A percentile compares a stretch with the other conserved stretches of the same genome.
These are phyloP conservation scores for Niebla homalea DNA, from an alignment of 495 filamentous ascomycete genomes.

Conservation along the genomic window DNA sequence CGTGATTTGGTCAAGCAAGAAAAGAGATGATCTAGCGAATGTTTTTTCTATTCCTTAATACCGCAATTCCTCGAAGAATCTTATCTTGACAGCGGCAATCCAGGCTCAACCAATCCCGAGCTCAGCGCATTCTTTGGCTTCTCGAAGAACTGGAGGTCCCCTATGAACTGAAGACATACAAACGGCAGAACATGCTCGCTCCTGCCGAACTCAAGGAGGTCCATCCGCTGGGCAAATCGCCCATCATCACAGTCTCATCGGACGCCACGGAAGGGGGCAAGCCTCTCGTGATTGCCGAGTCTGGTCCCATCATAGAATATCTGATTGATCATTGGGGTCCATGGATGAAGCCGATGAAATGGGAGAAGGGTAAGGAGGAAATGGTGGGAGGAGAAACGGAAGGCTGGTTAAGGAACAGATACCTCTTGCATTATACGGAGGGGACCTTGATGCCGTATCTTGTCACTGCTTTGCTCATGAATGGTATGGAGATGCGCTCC, in stretches of 20 bases:
- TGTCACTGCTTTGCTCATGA: conserved; percentile 43
- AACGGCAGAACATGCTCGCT: conserved; percentile 50
- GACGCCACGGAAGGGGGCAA: conserved; percentile 23
- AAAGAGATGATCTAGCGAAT: neutral
- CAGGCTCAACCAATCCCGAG: conserved; percentile 66
- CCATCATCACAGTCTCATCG: conserved; percentile 49
- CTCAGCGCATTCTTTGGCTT: conserved; percentile 80
- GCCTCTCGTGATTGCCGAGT: conserved; percentile 64
- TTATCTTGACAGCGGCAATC: too few species aligned
- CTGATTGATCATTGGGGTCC: conserved; percentile 59
- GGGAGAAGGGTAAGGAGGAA: conserved; percentile 39
- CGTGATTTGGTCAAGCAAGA: too few species aligned
- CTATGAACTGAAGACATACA: conserved; percentile 66
- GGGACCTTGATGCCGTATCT: conserved; percentile 63
- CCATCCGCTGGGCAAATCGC: conserved; percentile 78
- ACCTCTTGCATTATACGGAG: conserved; percentile 73
- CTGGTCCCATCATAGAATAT: conserved; percentile 67
- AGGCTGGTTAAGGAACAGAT: conserved; percentile 62
- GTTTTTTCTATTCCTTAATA: neutral
- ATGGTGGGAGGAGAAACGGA: conserved; percentile 57
- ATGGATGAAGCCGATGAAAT: conserved; percentile 52
- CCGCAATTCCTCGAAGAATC: neutral
- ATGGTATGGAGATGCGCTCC: conserved; percentile 30
- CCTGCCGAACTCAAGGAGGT: conserved; percentile 59
- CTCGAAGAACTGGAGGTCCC: conserved; percentile 69